A percentile compares a stretch with the other conserved stretches of the same genome.
Conservation (phyloP, 371 early-diverging fungal species). For the Rhizopus microsporus region DNA sequence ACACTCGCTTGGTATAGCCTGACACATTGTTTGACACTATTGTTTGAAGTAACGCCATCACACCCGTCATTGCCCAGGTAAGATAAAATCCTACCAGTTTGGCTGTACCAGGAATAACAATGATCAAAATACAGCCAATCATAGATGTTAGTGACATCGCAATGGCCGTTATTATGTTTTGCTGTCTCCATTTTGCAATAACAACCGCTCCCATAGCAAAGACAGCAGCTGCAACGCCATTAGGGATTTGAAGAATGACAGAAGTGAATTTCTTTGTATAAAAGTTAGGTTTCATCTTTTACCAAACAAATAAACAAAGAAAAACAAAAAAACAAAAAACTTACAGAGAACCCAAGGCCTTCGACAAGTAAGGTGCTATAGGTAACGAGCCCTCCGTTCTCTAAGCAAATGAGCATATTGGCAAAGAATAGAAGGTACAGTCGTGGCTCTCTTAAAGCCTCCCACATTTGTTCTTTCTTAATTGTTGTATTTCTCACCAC, state of each 20-base stretch:
- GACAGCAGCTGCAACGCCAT: constrained; percentile 19
- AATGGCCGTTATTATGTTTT: constrained; percentile 14
- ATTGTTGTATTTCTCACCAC: constrained; percentile 28
- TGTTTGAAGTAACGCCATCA: constrained; percentile 15
- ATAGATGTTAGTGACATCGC: constrained; percentile 5
- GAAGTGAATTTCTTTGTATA: constrained; percentile 16
- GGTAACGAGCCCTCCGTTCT: constrained; percentile 37
- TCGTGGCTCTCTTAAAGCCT: constrained; percentile 38
- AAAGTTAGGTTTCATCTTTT: too few relatives aligned
- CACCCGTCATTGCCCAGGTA: constrained; percentile 24
- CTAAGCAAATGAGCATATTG: constrained; percentile 21
- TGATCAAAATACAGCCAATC: constrained; percentile 23
- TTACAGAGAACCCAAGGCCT: constrained; percentile 41
- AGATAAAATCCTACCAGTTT: constrained; percentile 29
- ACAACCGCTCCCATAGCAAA: constrained; percentile 16
- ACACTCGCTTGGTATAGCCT: constrained; percentile 29
- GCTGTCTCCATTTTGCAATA: constrained; percentile 5
- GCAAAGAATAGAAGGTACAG: constrained; percentile 26
- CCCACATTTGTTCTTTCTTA: constrained; percentile 29
- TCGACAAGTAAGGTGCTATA: constrained; percentile 37
- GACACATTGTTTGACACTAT: constrained; percentile 25
- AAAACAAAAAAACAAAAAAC: neutral
- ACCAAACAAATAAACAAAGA: neutral
- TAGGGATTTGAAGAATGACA: constrained; percentile 33
- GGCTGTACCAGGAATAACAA: constrained; percentile 15